phyloP scores from a whole-genome alignment of 1,284 basidiomycete species.

The Trichosporon ovoides region DNA sequence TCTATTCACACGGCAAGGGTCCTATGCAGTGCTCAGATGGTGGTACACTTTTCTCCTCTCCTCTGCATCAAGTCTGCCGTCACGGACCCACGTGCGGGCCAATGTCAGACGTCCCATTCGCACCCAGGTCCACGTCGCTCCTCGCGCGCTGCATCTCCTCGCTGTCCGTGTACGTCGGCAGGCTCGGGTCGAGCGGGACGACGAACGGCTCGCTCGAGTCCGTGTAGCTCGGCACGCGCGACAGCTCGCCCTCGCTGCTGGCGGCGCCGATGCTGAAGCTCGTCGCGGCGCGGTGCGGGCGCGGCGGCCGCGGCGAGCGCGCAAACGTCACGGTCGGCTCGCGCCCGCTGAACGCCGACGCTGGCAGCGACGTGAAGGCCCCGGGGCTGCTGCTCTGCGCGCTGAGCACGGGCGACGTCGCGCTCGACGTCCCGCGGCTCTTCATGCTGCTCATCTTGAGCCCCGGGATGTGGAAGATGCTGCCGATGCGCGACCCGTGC shows the following conservation, averaged over 20 bases:
- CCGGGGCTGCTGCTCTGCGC: slow-evolving; percentile 2
- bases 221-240: slow-evolving; percentile 69
- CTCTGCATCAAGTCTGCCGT: no score
- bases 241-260: slow-evolving; percentile 26
- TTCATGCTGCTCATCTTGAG: slow-evolving; percentile 17
- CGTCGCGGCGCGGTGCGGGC: not conserved
- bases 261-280: not conserved
- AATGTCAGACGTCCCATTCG: not conserved
- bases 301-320: slow-evolving; percentile 3
- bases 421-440: not conserved
- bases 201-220: slow-evolving; percentile 55
- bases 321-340: slow-evolving; percentile 11
- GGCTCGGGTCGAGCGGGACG: slow-evolving; percentile 68
- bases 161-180: slow-evolving; percentile 75
- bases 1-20: no score
- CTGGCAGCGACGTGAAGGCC: slow-evolving; percentile 22
- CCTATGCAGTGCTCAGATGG: no score
- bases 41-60: no score
- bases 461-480: slow-evolving; percentile 22
- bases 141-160: slow-evolving; percentile 23
- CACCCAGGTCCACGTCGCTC: slow-evolving; percentile 8
- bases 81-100: no score
- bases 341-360: slow-evolving; percentile 6
- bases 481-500: slow-evolving; percentile 11
- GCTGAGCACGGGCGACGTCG: slow-evolving; percentile 6